Conservation (phyloP, 2,329 filamentous ascomycete genomes). For the Hypoxylon sp. region DNA sequence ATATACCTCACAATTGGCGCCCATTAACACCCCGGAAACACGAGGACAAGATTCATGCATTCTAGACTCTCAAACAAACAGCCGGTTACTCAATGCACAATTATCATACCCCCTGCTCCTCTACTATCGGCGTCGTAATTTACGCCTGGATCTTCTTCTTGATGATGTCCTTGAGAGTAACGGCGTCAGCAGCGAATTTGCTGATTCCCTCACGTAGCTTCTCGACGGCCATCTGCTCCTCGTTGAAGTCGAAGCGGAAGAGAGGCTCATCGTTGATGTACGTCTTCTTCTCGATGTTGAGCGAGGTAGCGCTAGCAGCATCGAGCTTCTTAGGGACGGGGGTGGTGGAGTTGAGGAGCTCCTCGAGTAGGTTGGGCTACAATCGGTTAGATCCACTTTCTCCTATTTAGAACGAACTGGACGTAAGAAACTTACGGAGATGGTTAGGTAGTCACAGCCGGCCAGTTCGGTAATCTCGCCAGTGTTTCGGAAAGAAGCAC, state of each 20-base stretch:
- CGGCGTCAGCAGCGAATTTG: conserved; percentile 97
- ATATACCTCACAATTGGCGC: conserved; percentile 19
- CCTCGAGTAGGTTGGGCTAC: conserved; percentile 91
- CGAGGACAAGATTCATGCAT: conserved; percentile 31
- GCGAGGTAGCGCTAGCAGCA: conserved; percentile 70
- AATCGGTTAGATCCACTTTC: conserved; percentile 23
- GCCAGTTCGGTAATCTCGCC: conserved; percentile 99
- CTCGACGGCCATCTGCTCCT: conserved; percentile 99
- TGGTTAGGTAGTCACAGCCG: conserved; percentile 98
- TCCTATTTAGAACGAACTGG: background rate
- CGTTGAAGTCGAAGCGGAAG: conserved; percentile 99
- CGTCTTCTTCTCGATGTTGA: conserved; percentile 86
- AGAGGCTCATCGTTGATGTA: conserved; percentile 90
- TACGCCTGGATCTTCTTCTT: conserved; percentile 80
- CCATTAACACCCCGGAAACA: conserved; percentile 20
- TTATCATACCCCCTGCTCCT: background rate
- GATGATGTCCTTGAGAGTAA: conserved; percentile 93
- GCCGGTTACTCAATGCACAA: conserved; percentile 18
- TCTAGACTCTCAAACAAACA: conserved; percentile 27
- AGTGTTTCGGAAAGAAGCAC: conserved; percentile 94
- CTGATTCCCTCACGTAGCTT: conserved; percentile 99
- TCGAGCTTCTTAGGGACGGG: conserved; percentile 94
- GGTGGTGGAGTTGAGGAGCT: conserved; percentile 86
- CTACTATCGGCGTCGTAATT: conserved; percentile 30
- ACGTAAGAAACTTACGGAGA: conserved; percentile 74